Conservation (phyloP, 139 green algal species). For the Chlorella sp. region DNA sequence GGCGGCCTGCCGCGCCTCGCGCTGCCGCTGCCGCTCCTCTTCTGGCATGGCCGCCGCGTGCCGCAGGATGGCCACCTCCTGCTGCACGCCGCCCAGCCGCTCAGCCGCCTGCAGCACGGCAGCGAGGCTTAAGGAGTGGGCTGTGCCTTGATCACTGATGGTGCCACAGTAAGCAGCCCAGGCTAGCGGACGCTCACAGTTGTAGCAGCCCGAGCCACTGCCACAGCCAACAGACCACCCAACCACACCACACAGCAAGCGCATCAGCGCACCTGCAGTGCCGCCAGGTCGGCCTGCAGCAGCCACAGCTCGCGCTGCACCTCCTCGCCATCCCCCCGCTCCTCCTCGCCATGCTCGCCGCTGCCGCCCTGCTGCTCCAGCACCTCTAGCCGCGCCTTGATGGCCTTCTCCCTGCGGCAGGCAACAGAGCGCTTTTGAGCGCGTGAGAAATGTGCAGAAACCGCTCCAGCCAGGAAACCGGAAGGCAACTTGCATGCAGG, state of each 20-base stretch:
- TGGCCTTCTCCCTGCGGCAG: slow-evolving; percentile 43
- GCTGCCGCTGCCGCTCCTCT: slow-evolving; percentile 39
- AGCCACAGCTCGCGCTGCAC: slow-evolving; percentile 58
- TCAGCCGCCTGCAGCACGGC: slow-evolving; percentile 39
- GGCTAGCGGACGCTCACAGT: background rate
- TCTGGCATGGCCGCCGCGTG: slow-evolving; percentile 44
- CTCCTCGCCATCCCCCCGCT: slow-evolving; percentile 58
- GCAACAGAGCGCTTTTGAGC: background rate
- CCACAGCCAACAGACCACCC: background rate
- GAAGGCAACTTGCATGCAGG: no score
- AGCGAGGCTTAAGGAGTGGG: background rate
- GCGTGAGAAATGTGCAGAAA: no score
- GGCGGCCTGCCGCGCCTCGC: background rate
- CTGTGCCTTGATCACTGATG: background rate
- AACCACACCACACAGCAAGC: background rate
- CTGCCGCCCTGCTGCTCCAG: slow-evolving; percentile 42
- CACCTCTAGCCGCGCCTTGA: slow-evolving; percentile 38
- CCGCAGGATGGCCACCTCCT: slow-evolving; percentile 70
- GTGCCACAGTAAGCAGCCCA: background rate
- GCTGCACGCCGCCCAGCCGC: slow-evolving; percentile 32
- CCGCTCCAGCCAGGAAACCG: no score
- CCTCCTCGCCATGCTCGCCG: background rate
- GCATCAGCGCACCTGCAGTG: slow-evolving; percentile 33
- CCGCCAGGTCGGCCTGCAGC: slow-evolving; percentile 53
- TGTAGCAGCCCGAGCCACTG: background rate